Evolutionary conservation across 2,329 filamentous ascomycete genomes (phyloP), one percentile per base, ranked within the genome.

Genomic region (Aspergillus udagawae): DNA sequence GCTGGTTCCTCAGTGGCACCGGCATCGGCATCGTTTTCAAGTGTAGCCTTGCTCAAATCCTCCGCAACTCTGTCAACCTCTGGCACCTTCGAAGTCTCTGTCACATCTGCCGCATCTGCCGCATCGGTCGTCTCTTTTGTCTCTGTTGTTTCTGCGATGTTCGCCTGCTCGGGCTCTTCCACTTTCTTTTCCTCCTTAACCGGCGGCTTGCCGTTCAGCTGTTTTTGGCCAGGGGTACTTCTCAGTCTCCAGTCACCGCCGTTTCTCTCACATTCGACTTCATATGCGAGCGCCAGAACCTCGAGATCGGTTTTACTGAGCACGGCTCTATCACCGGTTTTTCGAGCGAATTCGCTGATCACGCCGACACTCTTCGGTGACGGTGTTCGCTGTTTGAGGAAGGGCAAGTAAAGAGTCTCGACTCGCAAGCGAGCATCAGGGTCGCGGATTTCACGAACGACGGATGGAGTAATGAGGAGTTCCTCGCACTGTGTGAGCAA

Each of bases 241-340:
- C 92, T 82, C 73, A 97, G 69, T 58, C 92, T 84, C 89, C 91
- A 96, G 71, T 96, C 87, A 1, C 92, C 92, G n/a, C 87, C 86
- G 71, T 96, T 95, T 57, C 87, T 81, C 78, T 97, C 92, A 67
- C 90, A 89, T 67, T 97, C 93, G n/a, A 97, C 73, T 72, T 99
- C 94, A 73, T 97, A 97, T 1, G 91, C 89, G 55, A 99, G 79
- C 8, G 93, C 94, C 68, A 97, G 79, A 44, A 99, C 83, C 65
- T 95, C 89, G 59, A 97, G 79, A 85, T 99, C 94, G 1, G 92
- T 89, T 70, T 83, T 86, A 76, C 92, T 97, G 57, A 99, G 79
- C 0, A 97, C 93, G 10, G 89, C 85, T 60, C 92, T 82, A 73
- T 99, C 94, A 55, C 94, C 94, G 0, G 94, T 97, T 72, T 86